Evolutionary conservation across 495 filamentous ascomycete species (phyloP).

Genomic region (Bombardia bombarda): DNA sequence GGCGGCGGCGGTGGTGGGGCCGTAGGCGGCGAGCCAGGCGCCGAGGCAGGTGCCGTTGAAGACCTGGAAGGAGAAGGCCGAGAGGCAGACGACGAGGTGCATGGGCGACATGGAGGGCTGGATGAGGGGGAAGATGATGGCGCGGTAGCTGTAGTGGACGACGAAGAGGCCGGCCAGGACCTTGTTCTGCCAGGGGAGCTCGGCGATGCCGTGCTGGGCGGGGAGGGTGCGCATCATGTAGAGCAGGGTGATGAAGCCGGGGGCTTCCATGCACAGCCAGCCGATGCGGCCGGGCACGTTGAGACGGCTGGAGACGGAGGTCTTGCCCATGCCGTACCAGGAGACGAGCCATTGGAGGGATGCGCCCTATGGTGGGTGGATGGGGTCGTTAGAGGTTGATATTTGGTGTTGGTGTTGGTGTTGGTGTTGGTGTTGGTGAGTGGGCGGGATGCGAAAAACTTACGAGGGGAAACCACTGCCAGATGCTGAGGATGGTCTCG

Average conservation of each 20-base stretch:
- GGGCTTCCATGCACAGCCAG: slow-evolving; percentile 82
- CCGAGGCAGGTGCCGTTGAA: slow-evolving; percentile 69
- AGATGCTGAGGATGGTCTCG: slow-evolving; percentile 43
- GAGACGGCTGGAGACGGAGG: slow-evolving; percentile 59
- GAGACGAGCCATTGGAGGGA: slow-evolving; percentile 54
- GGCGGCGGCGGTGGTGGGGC: slow-evolving; percentile 49
- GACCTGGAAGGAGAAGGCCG: slow-evolving; percentile 64
- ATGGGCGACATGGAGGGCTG: slow-evolving; percentile 90
- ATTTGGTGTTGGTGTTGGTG: not conserved
- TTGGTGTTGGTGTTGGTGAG: not conserved
- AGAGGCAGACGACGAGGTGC: slow-evolving; percentile 53
- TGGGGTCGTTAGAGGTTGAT: no score
- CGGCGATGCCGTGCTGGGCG: slow-evolving; percentile 34
- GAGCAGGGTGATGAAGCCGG: slow-evolving; percentile 65
- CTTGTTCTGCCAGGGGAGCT: slow-evolving; percentile 62
- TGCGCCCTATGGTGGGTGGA: slow-evolving; percentile 34
- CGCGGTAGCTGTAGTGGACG: slow-evolving; percentile 85
- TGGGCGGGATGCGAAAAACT: slow-evolving; percentile 1
- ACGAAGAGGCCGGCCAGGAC: slow-evolving; percentile 58
- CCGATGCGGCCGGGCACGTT: slow-evolving; percentile 84
- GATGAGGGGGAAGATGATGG: slow-evolving; percentile 69
- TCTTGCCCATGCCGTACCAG: slow-evolving; percentile 78
- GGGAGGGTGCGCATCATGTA: slow-evolving; percentile 68
- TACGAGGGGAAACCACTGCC: slow-evolving; percentile 40
- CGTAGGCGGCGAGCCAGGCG: slow-evolving; percentile 73